Evolutionary conservation across 768 basidiomycete species (phyloP).

Genomic region (Amyloporia xantha): DNA sequence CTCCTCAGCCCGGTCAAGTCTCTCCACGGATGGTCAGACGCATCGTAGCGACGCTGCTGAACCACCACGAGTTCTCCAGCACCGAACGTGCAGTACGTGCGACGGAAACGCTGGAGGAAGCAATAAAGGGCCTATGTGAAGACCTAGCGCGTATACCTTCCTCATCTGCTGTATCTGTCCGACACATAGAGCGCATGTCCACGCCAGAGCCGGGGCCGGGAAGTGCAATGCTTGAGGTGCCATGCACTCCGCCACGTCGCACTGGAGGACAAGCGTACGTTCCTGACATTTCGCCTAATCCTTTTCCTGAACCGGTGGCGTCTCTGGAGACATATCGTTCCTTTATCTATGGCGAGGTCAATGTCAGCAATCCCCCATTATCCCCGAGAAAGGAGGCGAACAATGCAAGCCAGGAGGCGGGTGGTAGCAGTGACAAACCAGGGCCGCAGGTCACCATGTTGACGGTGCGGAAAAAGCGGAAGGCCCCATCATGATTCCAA

Average conservation of each 20-base stretch:
- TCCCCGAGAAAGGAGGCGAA: constrained; percentile 18
- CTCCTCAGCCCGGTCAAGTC: constrained; percentile 55
- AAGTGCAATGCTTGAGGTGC: constrained; percentile 32
- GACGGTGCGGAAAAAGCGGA: constrained; percentile 47
- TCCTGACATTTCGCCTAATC: constrained; percentile 54
- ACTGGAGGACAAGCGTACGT: constrained; percentile 25
- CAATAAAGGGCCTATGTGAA: constrained; percentile 67
- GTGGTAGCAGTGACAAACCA: constrained; percentile 12
- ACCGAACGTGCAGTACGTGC: constrained; percentile 56
- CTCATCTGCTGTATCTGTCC: neutral
- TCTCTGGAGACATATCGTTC: constrained; percentile 55
- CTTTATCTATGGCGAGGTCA: constrained; percentile 52
- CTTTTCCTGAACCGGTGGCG: constrained; percentile 58
- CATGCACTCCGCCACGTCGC: constrained; percentile 41
- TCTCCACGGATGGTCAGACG: constrained; percentile 62
- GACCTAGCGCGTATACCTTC: constrained; percentile 32
- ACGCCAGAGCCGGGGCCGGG: constrained; percentile 16
- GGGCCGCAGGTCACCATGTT: constrained; percentile 46
- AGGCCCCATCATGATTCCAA: constrained; percentile 13
- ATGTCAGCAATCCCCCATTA: constrained; percentile 41
- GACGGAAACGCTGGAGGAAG: constrained; percentile 63
- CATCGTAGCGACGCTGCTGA: constrained; percentile 60
- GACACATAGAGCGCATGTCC: constrained; percentile 6
- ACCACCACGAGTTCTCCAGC: constrained; percentile 72
- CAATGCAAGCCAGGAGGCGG: constrained; percentile 6